Evolutionary conservation across 371 early-diverging fungal species (phyloP), one percentile per base, ranked within the genome.

Genomic region (Syncephalastrum contaminatum): DNA sequence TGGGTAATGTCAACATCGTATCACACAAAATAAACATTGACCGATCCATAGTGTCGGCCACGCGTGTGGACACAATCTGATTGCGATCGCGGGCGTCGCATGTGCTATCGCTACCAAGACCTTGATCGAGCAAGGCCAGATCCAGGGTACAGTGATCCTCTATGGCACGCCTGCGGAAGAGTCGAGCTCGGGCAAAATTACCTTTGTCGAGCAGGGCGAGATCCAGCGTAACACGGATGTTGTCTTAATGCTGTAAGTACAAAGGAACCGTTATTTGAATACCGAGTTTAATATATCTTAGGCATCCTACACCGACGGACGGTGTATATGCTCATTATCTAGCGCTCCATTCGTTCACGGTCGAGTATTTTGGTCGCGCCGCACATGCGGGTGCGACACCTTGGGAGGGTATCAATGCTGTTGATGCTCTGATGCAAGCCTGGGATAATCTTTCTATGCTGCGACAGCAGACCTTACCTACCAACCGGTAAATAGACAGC

Each of bases 161-260:
- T 88, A 86, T 70, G 93, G 91, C 22, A 89, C 90, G 1, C 92
- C 93, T 0, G 91, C 87, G 12, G 92, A 93, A 70, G 89, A 92
- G 66, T 72, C 76, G 0, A 68, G 69, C 1, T 84, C 86, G 20
- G 93, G 93, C 48, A 93, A 93, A 63, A 86, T 90, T 53, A 62
- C 63, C 1, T 75, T 93, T 72, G 62, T 86, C 14, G 54, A 83
- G 12, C 67, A 76, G 5, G 80, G 86, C 4, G 88, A 84, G 10
- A 88, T 91, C 64, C 76, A 86, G 46, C 76, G 75, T 43, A 60
- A 59, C 4, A 75, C 82, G 1, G 91, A 90, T 60, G 72, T 86
- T 12, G 82, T 86, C 56, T 64, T 93, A 72, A 93, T 93, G 92
- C 70, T 84, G 54, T 80, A 80, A 59, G 57, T 50, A 15, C n/a